Evolutionary conservation across 2,329 filamentous ascomycete genomes (phyloP).

Genomic region (Podosphaera leucotricha): DNA sequence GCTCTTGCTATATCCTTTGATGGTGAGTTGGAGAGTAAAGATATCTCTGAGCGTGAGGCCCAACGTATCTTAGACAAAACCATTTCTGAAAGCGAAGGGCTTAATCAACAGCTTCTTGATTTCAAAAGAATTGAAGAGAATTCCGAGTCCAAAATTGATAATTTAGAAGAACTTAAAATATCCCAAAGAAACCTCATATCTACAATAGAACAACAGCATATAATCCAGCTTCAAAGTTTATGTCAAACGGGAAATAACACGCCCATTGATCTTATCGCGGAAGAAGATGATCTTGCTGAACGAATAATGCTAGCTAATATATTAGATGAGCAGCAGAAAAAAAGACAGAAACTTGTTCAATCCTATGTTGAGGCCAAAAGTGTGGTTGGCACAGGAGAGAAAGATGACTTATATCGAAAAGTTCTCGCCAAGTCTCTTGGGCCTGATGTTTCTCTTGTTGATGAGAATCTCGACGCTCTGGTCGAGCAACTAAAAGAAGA

Average conservation of each 20-base stretch:
- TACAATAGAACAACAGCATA: slow-evolving; percentile 24
- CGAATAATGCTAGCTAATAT: slow-evolving; percentile 33
- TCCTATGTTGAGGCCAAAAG: slow-evolving; percentile 46
- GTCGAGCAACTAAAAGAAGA: slow-evolving; percentile 10
- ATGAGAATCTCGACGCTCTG: slow-evolving; percentile 11
- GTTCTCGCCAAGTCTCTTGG: slow-evolving; percentile 7
- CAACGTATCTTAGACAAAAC: slow-evolving; percentile 41
- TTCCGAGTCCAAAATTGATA: slow-evolving; percentile 12
- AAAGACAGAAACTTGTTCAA: slow-evolving; percentile 30
- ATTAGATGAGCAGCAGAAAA: slow-evolving; percentile 29
- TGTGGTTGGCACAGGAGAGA: slow-evolving; percentile 46
- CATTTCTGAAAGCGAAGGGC: slow-evolving; percentile 37
- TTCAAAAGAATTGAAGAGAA: slow-evolving; percentile 12
- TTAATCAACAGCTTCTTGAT: slow-evolving; percentile 35
- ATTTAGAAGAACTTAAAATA: slow-evolving; percentile 7
- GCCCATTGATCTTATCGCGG: slow-evolving; percentile 20
- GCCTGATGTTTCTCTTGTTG: slow-evolving; percentile 26
- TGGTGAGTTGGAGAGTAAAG: slow-evolving; percentile 50
- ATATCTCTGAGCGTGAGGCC: slow-evolving; percentile 43
- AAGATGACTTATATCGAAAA: slow-evolving; percentile 45
- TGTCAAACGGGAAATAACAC: slow-evolving; percentile 24
- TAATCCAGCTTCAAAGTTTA: slow-evolving; percentile 17
- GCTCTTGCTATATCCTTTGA: slow-evolving; percentile 50
- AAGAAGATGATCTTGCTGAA: slow-evolving; percentile 26
- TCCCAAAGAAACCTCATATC: slow-evolving; percentile 9